Base-by-base conservation (phyloP, 108 stramenopile genomes). In the Bacterosira constricta region DNA sequence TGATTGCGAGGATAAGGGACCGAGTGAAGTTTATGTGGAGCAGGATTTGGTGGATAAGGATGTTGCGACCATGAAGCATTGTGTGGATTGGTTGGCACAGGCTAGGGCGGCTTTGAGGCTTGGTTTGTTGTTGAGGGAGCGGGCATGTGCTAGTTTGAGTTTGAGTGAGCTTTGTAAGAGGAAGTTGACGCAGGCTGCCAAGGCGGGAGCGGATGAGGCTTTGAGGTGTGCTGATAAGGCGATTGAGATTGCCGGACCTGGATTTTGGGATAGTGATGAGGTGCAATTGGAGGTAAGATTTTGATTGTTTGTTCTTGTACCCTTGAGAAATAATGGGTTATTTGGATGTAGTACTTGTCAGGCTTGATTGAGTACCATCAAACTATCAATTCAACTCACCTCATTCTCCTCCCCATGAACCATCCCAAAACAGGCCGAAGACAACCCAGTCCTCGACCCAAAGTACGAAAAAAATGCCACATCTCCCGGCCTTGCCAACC, bases 131-230 rank as follows among this genome's bases (percentile, higher is more conserved):
- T 66, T 96, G 56, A 83, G 91, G 53, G 95, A 96, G 71, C 87
- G 90, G 27, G 92, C 92, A 5, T 96, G 95, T 69, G 84, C 89
- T 8, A 86, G 86, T 82, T 69, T 96, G 39, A 87, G 89, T 83
- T 71, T 96, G 35, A 84, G 89, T 8, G 95, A 96, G 82, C 86
- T 96, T 38, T 90, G 92, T 64, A 96, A 96, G 77, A 88, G 95
- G 45, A 85, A 81, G 35, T 65, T 96, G 45, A 82, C 85, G 15
- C 76, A 71, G 42, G 72, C 74, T 36, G 92, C 90, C 41, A 92
- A 92, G 80, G 77, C 68, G 2, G 92, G 92, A 13, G 95, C 90
- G 10, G 87, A 87, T 53, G 89, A 82, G 37, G 92, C 95, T 15
- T 72, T 93, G 32, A 84, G 95, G 59, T 91, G 90, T 69, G 91